Percentiles rank a stretch among this genome's conserved stretches.
phyloP scores from a whole-genome alignment of 179 eudicot genomes.

The Beta corolliflora region DNA sequence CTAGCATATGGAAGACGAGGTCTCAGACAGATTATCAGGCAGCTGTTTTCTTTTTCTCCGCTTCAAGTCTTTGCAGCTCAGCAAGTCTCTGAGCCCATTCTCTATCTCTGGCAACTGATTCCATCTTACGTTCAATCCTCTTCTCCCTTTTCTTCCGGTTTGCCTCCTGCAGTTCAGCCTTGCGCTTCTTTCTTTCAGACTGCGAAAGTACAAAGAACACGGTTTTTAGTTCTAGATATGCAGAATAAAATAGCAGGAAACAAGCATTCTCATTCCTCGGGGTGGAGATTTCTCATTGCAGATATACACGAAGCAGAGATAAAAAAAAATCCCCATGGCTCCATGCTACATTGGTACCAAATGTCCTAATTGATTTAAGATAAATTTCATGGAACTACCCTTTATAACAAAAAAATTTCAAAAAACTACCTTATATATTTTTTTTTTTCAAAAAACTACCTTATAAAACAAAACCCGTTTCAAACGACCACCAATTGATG shows the following conservation, averaged over 20 bases:
- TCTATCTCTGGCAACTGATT: constrained; percentile 95
- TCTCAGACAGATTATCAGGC: constrained; percentile 24
- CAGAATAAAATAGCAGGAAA: not conserved
- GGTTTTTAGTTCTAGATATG: not conserved
- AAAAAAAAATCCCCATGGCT: not conserved
- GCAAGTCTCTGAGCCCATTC: constrained; percentile 86
- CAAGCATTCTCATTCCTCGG: not conserved
- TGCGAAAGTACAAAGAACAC: constrained; percentile 28
- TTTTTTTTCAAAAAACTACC: no score
- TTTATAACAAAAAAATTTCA: no score
- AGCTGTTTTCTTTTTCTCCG: constrained; percentile 45
- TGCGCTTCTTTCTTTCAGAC: constrained; percentile 87
- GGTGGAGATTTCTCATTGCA: not conserved
- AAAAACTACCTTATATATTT: no score
- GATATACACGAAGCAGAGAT: not conserved
- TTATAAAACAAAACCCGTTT: no score
- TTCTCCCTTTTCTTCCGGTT: constrained; percentile 65
- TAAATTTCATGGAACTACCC: no score
- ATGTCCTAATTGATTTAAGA: no score
- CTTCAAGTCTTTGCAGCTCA: constrained; percentile 71
- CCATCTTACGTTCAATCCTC: constrained; percentile 91
- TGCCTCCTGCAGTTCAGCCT: constrained; percentile 71
- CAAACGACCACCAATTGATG: no score
- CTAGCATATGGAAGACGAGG: not conserved
- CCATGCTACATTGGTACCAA: no score